These are phyloP conservation scores for Knoxdaviesia capensis DNA, from an alignment of 2,329 filamentous ascomycete species.

Conservation along the genomic window DNA sequence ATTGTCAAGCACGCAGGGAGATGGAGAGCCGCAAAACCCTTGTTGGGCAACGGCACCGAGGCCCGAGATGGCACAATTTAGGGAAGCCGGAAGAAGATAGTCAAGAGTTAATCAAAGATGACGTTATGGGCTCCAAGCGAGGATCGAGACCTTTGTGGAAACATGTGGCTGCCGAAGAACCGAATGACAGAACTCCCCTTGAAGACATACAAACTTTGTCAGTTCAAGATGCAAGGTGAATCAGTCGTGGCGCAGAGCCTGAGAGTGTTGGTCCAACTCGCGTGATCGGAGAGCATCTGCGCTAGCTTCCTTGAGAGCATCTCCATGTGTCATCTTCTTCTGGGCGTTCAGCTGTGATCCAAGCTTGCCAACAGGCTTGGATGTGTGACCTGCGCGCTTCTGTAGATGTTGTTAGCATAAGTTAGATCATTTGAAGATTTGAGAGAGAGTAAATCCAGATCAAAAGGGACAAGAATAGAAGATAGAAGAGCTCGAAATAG, in stretches of 20 bases:
- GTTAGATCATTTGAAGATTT: neutral
- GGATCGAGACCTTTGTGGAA: neutral
- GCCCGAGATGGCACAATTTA: no score
- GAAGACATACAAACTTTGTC: neutral
- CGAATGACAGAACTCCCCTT: neutral
- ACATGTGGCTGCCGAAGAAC: neutral
- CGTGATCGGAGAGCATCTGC: slow-evolving; percentile 42
- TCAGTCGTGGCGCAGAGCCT: slow-evolving; percentile 16
- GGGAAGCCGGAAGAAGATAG: neutral
- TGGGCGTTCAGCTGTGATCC: slow-evolving; percentile 52
- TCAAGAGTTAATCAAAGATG: neutral
- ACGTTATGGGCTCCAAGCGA: neutral
- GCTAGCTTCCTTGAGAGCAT: slow-evolving; percentile 49
- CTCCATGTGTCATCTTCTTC: slow-evolving; percentile 49
- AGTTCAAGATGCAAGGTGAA: neutral
- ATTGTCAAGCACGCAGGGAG: no score
- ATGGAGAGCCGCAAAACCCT: no score
- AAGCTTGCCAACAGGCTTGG: slow-evolving; percentile 46
- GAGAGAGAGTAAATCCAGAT: neutral
- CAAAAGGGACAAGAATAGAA: neutral
- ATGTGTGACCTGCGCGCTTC: slow-evolving; percentile 40
- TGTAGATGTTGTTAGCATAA: slow-evolving; percentile 13
- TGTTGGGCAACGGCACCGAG: no score
- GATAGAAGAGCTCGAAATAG: neutral
- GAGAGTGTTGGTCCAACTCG: slow-evolving; percentile 41